A percentile compares a stretch with the other conserved stretches of the same genome.
phyloP scores from a whole-genome alignment of 2,329 filamentous ascomycete genomes.

The Orbilia ellipsospora region DNA sequence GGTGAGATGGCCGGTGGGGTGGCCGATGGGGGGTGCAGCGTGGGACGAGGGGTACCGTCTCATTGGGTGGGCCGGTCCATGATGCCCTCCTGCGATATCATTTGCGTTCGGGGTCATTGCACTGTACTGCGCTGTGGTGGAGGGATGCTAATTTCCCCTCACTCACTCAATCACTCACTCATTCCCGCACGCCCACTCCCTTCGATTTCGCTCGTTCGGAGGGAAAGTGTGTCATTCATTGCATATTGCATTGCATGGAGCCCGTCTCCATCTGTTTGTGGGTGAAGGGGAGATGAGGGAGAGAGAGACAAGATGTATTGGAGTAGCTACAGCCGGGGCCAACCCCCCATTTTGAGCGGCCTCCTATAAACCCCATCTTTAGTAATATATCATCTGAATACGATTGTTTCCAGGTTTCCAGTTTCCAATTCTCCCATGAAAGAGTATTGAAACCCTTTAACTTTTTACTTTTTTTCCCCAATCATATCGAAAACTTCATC shows the following conservation, averaged over 20 bases:
- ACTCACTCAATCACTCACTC: conserved; percentile 14
- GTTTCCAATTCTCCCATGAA: background rate
- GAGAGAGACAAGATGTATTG: conserved; percentile 3
- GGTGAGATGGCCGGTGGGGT: background rate
- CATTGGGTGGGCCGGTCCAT: conserved; percentile 25
- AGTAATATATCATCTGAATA: background rate
- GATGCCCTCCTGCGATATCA: too few relatives aligned
- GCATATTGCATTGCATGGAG: too few relatives aligned
- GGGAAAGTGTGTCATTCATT: too few relatives aligned
- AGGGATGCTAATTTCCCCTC: conserved; percentile 45
- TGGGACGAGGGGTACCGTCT: conserved; percentile 46
- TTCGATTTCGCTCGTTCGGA: background rate
- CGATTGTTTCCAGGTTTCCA: background rate
- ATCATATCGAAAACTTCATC: too few relatives aligned
- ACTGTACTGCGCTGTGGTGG: background rate
- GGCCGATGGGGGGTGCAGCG: conserved; percentile 10
- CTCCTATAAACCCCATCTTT: conserved; percentile 1
- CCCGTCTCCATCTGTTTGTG: too few relatives aligned
- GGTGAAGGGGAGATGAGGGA: background rate
- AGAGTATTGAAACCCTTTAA: too few relatives aligned
- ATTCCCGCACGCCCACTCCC: background rate
- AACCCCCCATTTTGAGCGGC: conserved; percentile 22
- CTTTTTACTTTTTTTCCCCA: too few relatives aligned
- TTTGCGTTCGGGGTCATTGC: background rate
- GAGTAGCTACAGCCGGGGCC: conserved; percentile 31